Conservation (phyloP, 1,139 yeast species). For the Eremothecium coryli region DNA sequence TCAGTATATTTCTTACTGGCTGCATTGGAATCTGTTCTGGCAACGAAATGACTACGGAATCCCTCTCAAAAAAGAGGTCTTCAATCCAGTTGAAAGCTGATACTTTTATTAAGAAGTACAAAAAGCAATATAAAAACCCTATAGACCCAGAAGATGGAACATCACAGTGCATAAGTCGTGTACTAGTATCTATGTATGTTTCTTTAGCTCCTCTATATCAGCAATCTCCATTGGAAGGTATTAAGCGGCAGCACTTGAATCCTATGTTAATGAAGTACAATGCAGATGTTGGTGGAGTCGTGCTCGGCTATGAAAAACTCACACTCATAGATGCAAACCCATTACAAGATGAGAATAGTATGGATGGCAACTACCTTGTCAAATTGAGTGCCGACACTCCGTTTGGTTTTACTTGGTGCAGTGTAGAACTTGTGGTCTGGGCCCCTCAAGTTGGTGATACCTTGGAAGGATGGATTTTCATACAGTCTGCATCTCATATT, state of each 20-base stretch:
- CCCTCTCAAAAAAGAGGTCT: slow-evolving; percentile 22
- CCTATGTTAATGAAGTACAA: slow-evolving; percentile 80
- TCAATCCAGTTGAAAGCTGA: slow-evolving; percentile 15
- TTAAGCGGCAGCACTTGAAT: slow-evolving; percentile 80
- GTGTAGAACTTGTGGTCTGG: slow-evolving; percentile 83
- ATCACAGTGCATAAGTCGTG: slow-evolving; percentile 31
- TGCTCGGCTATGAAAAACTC: slow-evolving; percentile 66
- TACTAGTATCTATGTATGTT: slow-evolving; percentile 60
- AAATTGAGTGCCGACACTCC: slow-evolving; percentile 76
- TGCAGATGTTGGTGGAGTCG: slow-evolving; percentile 67
- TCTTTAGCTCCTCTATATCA: slow-evolving; percentile 79
- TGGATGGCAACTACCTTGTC: slow-evolving; percentile 40
- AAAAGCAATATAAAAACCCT: slow-evolving; percentile 24
- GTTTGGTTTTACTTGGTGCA: slow-evolving; percentile 77
- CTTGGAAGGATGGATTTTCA: slow-evolving; percentile 76
- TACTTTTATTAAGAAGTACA: slow-evolving; percentile 25
- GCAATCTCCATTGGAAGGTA: slow-evolving; percentile 62
- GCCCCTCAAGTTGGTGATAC: slow-evolving; percentile 76
- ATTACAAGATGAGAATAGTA: slow-evolving; percentile 16
- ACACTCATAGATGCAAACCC: slow-evolving; percentile 36
- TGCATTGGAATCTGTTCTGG: too few species aligned
- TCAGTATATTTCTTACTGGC: too few species aligned
- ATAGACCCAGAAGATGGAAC: slow-evolving; percentile 21
- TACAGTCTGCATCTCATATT: slow-evolving; percentile 92
- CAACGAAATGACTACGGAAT: too few species aligned